phyloP scores from a whole-genome alignment of 106 monocot species.

The Dendrobium huoshanense region DNA sequence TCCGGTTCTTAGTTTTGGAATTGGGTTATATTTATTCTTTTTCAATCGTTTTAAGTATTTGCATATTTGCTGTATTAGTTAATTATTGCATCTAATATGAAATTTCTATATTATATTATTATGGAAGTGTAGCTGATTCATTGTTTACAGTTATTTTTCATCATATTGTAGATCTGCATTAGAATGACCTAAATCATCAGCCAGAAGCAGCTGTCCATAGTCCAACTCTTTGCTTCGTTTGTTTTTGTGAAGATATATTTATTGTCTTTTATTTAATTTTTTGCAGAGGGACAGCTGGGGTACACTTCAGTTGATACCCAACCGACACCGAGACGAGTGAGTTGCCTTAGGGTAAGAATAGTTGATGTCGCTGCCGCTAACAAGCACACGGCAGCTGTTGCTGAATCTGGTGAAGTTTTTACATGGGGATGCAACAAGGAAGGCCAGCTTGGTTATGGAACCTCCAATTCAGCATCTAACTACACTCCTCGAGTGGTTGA shows the following conservation, averaged over 20 bases:
- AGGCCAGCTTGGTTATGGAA: conserved; percentile 99
- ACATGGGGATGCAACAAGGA: conserved; percentile 99
- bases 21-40: neutral
- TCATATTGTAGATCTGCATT: too few relatives aligned
- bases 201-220: neutral
- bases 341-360: conserved; percentile 62
- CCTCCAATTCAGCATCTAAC: conserved; percentile 97
- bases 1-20: neutral
- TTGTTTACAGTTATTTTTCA: neutral
- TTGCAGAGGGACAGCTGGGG: conserved; percentile 93
- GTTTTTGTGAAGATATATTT: neutral
- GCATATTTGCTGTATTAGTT: neutral
- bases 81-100: neutral
- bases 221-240: neutral
- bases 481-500: conserved; percentile 88
- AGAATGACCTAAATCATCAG: neutral
- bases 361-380: conserved; percentile 89
- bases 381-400: conserved; percentile 84
- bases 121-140: neutral
- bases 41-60: neutral
- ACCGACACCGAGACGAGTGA: conserved; percentile 82
- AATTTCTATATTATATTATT: neutral
- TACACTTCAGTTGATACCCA: conserved; percentile 96
- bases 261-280: neutral
- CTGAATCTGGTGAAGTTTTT: conserved; percentile 89